Evolutionary conservation across 1,284 basidiomycete genomes (phyloP).

Genomic region (Pascua sp.): DNA sequence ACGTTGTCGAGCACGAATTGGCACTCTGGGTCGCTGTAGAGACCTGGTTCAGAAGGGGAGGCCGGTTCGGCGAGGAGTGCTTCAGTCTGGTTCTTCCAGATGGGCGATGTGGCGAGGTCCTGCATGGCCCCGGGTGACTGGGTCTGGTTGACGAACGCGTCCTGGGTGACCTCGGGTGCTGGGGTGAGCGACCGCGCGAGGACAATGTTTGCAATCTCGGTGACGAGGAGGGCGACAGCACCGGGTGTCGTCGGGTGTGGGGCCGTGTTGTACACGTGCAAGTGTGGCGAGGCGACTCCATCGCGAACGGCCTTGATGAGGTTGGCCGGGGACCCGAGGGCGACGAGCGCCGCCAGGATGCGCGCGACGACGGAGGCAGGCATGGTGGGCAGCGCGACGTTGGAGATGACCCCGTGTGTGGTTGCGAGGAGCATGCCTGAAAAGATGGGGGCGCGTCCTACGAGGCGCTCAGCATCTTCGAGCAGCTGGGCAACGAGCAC

Average conservation of each 20-base stretch:
- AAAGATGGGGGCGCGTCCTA: slow-evolving; percentile 25
- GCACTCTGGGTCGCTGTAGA: slow-evolving; percentile 13
- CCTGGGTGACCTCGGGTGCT: slow-evolving; percentile 13
- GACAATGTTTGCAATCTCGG: slow-evolving; percentile 38
- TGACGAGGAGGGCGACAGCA: slow-evolving; percentile 32
- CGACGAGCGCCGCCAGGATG: slow-evolving; percentile 20
- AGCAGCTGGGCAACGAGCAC: slow-evolving; percentile 26
- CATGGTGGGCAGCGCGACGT: slow-evolving; percentile 28
- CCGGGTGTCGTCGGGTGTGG: slow-evolving; percentile 33
- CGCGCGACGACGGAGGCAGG: slow-evolving; percentile 14
- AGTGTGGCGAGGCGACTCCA: slow-evolving; percentile 8
- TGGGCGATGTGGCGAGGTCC: slow-evolving; percentile 8
- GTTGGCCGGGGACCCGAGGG: slow-evolving; percentile 27
- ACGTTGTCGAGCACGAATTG: slow-evolving; percentile 22
- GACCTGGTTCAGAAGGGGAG: slow-evolving; percentile 4
- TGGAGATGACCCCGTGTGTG: slow-evolving; percentile 28
- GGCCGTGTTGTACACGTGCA: slow-evolving; percentile 25
- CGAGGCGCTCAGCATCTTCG: slow-evolving; percentile 15
- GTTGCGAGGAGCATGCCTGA: slow-evolving; percentile 30
- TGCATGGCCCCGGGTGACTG: slow-evolving; percentile 1
- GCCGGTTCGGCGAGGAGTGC: slow-evolving; percentile 21
- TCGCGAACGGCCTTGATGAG: slow-evolving; percentile 35
- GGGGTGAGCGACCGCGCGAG: slow-evolving; percentile 31
- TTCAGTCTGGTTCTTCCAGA: slow-evolving; percentile 26
- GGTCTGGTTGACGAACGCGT: slow-evolving; percentile 22